Conservation (phyloP, 257 asterid genomes). For the Oldenlandia corymbosa region DNA sequence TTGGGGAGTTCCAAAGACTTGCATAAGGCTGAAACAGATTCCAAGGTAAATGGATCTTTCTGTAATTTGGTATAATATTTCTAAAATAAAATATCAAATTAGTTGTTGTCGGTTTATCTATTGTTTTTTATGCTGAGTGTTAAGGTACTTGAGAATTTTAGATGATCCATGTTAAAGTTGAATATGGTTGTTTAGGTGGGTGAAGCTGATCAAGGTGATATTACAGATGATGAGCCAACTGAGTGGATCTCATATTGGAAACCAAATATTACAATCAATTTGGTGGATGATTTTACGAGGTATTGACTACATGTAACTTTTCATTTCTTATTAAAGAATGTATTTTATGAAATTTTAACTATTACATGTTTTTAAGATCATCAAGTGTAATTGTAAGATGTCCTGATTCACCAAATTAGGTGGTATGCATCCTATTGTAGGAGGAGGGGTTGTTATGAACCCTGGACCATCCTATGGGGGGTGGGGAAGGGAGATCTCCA, state of each 20-base stretch:
- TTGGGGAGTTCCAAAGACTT: conserved; percentile 52
- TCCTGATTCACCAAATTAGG: no score
- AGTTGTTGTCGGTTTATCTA: background rate
- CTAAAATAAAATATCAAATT: background rate
- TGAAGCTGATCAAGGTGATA: conserved; percentile 47
- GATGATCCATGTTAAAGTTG: background rate
- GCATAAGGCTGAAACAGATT: conserved; percentile 24
- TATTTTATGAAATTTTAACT: no score
- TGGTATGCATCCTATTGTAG: no score
- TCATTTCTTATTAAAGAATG: background rate
- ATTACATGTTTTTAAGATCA: no score
- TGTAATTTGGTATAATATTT: background rate
- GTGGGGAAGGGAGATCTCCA: no score
- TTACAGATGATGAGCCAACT: conserved; percentile 52
- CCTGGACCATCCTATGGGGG: no score
- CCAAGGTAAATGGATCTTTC: conserved; percentile 9
- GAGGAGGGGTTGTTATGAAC: no score
- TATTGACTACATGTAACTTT: conserved; percentile 20
- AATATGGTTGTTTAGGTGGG: conserved; percentile 43
- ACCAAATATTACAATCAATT: conserved; percentile 85
- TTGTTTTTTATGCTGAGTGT: background rate
- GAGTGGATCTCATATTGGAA: conserved; percentile 94
- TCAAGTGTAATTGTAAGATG: no score
- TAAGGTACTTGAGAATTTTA: background rate
- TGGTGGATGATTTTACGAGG: conserved; percentile 95